Percentiles rank a stretch among this genome's conserved stretches.
Evolutionary conservation across 441 rosid genomes (phyloP).

Genomic region (Corymbia calophylla): DNA sequence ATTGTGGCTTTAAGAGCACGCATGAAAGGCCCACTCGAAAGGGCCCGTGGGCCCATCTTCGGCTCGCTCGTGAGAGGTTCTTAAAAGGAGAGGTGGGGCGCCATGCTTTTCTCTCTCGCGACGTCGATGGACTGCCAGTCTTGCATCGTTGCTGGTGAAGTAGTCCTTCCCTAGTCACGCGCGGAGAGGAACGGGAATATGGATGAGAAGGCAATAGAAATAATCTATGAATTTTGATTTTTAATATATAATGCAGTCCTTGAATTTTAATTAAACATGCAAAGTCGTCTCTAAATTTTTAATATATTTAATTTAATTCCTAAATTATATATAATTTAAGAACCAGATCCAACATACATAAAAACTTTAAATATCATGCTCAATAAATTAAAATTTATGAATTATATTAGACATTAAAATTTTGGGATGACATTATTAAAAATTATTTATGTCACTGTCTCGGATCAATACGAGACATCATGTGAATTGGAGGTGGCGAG

Average conservation of each 20-base stretch:
- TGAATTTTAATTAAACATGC: fast-evolving
- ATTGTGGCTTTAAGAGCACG: neutral
- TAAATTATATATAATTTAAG: too few species aligned
- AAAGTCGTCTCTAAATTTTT: fast-evolving
- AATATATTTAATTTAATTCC: too few species aligned
- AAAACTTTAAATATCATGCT: fast-evolving
- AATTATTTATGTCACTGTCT: neutral
- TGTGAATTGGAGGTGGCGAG: neutral
- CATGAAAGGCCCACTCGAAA: neutral
- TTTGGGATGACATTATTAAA: neutral
- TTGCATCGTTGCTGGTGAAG: neutral
- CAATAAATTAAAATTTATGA: fast-evolving
- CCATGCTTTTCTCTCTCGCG: neutral
- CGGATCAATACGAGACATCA: neutral
- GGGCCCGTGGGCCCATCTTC: neutral
- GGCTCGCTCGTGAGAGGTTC: neutral
- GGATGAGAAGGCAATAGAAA: neutral
- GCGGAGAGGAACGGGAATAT: neutral
- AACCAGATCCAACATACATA: too few species aligned
- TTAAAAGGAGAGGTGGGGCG: neutral
- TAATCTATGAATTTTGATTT: too few species aligned
- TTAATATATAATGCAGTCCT: fast-evolving
- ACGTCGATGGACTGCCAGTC: neutral
- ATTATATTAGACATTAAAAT: fast-evolving
- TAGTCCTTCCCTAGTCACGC: neutral